These are phyloP conservation scores for Ensete ventricosum DNA, from an alignment of 176 grass and related monocot genomes.

Conservation along the genomic window DNA sequence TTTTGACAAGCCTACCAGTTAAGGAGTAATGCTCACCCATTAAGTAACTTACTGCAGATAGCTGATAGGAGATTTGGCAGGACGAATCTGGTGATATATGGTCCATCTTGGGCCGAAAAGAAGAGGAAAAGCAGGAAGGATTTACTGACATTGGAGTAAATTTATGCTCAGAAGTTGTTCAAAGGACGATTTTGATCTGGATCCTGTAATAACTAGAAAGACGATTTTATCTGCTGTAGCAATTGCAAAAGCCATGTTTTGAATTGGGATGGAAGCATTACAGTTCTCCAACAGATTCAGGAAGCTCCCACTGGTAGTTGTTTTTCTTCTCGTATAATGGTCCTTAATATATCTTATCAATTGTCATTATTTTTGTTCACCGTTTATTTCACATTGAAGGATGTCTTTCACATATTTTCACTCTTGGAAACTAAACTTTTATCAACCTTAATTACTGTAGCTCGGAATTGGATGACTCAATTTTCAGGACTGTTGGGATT, in stretches of 20 bases:
- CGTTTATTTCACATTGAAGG: no score
- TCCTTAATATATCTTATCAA: no score
- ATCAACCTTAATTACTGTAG: no score
- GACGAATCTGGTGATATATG: slow-evolving; percentile 90
- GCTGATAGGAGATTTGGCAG: slow-evolving; percentile 89
- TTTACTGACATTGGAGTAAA: slow-evolving; percentile 1
- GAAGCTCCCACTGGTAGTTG: not conserved
- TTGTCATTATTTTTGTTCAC: no score
- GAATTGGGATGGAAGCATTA: not conserved
- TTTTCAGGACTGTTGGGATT: no score
- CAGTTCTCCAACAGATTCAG: not conserved
- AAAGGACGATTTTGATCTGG: not conserved
- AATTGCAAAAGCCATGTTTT: not conserved
- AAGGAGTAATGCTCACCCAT: not conserved
- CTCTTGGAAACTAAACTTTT: no score
- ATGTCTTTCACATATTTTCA: no score
- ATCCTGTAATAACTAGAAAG: not conserved
- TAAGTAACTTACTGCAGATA: slow-evolving; percentile 43
- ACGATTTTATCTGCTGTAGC: not conserved
- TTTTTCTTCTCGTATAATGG: not conserved
- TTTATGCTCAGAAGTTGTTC: not conserved
- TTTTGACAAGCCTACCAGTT: not conserved
- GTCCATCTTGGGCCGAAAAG: slow-evolving; percentile 81
- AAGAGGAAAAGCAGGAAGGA: slow-evolving; percentile 37
- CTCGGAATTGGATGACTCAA: no score